phyloP scores from a whole-genome alignment of 2,329 filamentous ascomycete species.

The Penicillium sp. region DNA sequence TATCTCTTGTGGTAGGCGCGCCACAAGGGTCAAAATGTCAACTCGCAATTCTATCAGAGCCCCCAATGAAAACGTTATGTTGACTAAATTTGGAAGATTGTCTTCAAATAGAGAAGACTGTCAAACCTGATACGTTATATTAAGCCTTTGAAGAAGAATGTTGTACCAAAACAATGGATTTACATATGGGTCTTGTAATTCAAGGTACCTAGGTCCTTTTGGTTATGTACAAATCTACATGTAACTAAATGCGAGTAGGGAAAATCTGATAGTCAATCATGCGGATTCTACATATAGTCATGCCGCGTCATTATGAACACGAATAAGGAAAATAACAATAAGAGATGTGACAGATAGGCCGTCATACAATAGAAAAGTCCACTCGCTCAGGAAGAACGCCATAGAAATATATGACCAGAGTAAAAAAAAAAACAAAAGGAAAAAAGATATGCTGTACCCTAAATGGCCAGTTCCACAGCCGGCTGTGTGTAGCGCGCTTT shows the following conservation, averaged over 20 bases:
- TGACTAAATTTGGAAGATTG: no score
- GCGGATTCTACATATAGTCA: constrained; percentile 25
- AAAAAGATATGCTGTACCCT: constrained; percentile 13
- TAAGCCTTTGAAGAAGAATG: no score
- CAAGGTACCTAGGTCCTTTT: no score
- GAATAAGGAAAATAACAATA: constrained; percentile 17
- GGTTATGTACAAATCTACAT: background rate
- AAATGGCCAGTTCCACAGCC: constrained; percentile 34
- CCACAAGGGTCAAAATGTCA: no score
- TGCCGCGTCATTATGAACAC: constrained; percentile 37
- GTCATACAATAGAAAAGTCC: background rate
- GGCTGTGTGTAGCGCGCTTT: constrained; percentile 37
- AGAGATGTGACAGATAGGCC: constrained; percentile 1
- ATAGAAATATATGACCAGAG: constrained; percentile 12
- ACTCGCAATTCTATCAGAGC: no score
- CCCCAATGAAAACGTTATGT: no score
- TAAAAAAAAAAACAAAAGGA: constrained; percentile 17
- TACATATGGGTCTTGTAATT: no score
- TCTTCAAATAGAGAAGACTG: no score
- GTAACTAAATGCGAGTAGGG: background rate
- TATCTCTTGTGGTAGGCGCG: no score
- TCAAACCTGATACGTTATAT: no score
- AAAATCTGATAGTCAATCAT: constrained; percentile 2
- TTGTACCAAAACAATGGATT: no score
- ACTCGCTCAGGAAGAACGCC: constrained; percentile 22